phyloP scores from a whole-genome alignment of 2,329 filamentous ascomycete species.

The Calcarisporium arbuscula region DNA sequence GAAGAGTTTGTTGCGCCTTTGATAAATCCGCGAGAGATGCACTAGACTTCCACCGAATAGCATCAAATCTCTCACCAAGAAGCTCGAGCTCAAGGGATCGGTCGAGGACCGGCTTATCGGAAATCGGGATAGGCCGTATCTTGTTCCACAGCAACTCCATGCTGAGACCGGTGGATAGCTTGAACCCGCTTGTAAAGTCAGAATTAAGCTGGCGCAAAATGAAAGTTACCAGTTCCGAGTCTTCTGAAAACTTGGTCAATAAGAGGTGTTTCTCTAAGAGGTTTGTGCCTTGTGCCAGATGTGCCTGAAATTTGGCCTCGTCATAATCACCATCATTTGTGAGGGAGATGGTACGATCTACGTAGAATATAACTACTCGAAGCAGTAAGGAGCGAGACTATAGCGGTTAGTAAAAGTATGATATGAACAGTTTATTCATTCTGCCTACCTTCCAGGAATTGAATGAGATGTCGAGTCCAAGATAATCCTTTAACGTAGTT shows the following conservation, averaged over 20 bases:
- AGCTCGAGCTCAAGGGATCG: conserved; percentile 45
- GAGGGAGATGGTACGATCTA: conserved; percentile 46
- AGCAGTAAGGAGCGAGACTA: conserved; percentile 25
- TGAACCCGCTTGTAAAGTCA: conserved; percentile 64
- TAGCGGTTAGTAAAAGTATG: conserved; percentile 2
- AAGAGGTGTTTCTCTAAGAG: conserved; percentile 30
- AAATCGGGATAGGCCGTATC: conserved; percentile 58
- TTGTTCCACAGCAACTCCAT: conserved; percentile 75
- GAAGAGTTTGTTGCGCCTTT: conserved; percentile 47
- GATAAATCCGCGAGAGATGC: conserved; percentile 45
- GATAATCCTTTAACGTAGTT: conserved; percentile 34
- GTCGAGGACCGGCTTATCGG: conserved; percentile 36
- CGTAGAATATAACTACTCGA: conserved; percentile 41
- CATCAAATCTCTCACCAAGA: conserved; percentile 54
- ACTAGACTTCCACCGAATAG: conserved; percentile 51
- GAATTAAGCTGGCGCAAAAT: conserved; percentile 39
- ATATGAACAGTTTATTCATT: conserved; percentile 1
- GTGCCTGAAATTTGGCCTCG: conserved; percentile 58
- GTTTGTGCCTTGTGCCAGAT: conserved; percentile 45
- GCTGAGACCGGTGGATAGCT: conserved; percentile 65
- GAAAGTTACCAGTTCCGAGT: conserved; percentile 30
- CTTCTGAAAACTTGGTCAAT: conserved; percentile 15
- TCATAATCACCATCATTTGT: conserved; percentile 44
- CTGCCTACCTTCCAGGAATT: conserved; percentile 25
- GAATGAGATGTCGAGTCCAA: conserved; percentile 26